phyloP scores from a whole-genome alignment of 2,329 filamentous ascomycete species.

The Penicillium sp. region DNA sequence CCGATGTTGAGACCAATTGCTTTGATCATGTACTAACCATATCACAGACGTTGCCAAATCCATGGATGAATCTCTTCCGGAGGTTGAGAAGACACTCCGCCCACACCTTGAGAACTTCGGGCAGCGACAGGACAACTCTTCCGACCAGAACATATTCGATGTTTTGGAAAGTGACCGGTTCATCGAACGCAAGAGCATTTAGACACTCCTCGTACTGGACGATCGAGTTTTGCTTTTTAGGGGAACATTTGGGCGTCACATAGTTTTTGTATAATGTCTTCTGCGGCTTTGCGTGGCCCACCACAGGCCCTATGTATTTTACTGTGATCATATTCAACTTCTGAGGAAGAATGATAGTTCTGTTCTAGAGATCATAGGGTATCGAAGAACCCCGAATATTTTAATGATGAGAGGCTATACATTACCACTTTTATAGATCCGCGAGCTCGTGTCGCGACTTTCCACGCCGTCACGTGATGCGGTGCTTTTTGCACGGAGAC shows the following conservation, averaged over 20 bases:
- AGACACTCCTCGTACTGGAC: not conserved
- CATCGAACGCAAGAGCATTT: constrained; percentile 31
- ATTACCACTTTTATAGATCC: not conserved
- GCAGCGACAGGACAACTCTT: constrained; percentile 30
- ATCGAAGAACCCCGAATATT: not conserved
- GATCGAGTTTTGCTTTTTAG: constrained; percentile 9
- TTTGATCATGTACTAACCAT: constrained; percentile 9
- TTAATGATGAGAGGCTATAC: not conserved
- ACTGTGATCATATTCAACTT: constrained; percentile 14
- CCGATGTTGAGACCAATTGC: not conserved
- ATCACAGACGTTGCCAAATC: constrained; percentile 37
- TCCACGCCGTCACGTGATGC: constrained; percentile 10
- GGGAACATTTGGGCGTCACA: constrained; percentile 13
- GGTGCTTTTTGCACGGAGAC: constrained; percentile 2
- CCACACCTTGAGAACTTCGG: constrained; percentile 41
- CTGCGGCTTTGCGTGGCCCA: constrained; percentile 5
- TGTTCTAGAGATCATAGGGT: not conserved
- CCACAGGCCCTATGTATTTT: constrained; percentile 18
- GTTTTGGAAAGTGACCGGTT: constrained; percentile 37
- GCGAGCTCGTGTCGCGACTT: not conserved
- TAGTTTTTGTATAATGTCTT: constrained; percentile 14
- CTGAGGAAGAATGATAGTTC: constrained; percentile 6
- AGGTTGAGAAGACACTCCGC: constrained; percentile 40
- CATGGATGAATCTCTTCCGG: constrained; percentile 37
- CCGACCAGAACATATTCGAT: constrained; percentile 29